Evolutionary conservation across 345 rosid genomes (phyloP), one percentile per base, ranked within the genome.

Genomic region (Salix exigua): DNA sequence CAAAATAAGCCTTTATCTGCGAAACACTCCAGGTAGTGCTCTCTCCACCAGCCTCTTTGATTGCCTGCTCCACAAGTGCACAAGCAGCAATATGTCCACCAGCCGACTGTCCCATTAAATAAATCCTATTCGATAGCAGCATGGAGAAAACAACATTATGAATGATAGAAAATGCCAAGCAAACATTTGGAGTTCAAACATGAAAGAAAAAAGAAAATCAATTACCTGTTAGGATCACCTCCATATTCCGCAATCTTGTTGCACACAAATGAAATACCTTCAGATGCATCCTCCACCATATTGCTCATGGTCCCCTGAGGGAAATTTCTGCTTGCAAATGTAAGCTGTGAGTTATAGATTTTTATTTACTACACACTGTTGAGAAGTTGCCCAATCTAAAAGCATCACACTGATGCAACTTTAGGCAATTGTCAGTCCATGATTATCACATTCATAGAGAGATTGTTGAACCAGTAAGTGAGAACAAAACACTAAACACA

Each of bases 71-170:
- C 83, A 96, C 78, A 19, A 96, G 87, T 30, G 95, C 78, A 79
- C 99, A 93, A 79, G 98, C 94, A 62, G 97, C 92, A 25, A 93
- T 93, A 81, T 96, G 99, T 70, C 98, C 99, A 80, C 97, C 98
- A 81, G 99, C 99, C 66, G 99, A 96, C 86, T 93, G 98, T 50
- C 99, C 98, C 98, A 96, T 96, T 70, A 96, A 85, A 82, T 89
- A 93, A 71, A 96, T 86, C 83, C 99, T 96, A 79, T 71, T 77
- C 60, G 73, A 65, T 69, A 40, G 66, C 71, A 77, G 74, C 71
- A 85, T 33, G 38, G 14, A 18, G 9, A 46, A n/a, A 46, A 77
- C 19, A 71, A 14, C 30, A 40, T 60, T 55, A 66, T 53, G 35
- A 70, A 2, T 53, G 17, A 46, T 46, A 46, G 16, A 46, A 46